Evolutionary conservation across 2,329 filamentous ascomycete genomes (phyloP), one percentile per base, ranked within the genome.

Genomic region (Penicillium sp.): DNA sequence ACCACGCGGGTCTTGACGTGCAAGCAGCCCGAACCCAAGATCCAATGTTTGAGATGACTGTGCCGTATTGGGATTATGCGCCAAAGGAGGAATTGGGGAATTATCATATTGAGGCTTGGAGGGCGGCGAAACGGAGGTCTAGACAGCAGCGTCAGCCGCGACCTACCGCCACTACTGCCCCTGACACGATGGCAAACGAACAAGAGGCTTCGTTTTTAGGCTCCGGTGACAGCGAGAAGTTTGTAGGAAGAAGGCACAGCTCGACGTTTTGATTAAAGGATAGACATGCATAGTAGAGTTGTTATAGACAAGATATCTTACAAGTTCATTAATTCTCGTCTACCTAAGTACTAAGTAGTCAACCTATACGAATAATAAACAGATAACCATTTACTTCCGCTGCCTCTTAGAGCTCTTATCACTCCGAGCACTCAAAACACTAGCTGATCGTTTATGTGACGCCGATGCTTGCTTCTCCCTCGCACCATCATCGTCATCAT

Each of bases 371-470:
- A 35, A 14, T 14, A 9, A 12, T 5, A 33, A 33, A 33, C 8
- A 30, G 12, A 16, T 3, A 14, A 35, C 30, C 16, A 16, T 16
- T 58, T 65, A 73, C 56, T 78, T 79, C 64, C 74, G 77, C 65
- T 79, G 77, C 53, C 78, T 73, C 67, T 81, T 82, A 7, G 68
- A 66, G 62, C 77, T 79, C 68, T 80, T 80, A 56, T 90, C 86
- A 68, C 88, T 91, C 5, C 76, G 76, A 16, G 79, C 77, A 69
- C 89, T 93, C 53, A 95, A 71, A 30, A 91, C 89, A 70, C 90
- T 95, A 1, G 90, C 90, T 68, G 90, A 94, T 58, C 91, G 83
- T 77, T 95, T 95, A 61, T 88, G 86, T 0, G 68, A 68, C 20
- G 35, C 58, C 46, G 51, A 58, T 12, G 61, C 55, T 14, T 61